These are phyloP conservation scores for Cladosporium phlei DNA, from an alignment of 2,329 filamentous ascomycete genomes.

Conservation along the genomic window DNA sequence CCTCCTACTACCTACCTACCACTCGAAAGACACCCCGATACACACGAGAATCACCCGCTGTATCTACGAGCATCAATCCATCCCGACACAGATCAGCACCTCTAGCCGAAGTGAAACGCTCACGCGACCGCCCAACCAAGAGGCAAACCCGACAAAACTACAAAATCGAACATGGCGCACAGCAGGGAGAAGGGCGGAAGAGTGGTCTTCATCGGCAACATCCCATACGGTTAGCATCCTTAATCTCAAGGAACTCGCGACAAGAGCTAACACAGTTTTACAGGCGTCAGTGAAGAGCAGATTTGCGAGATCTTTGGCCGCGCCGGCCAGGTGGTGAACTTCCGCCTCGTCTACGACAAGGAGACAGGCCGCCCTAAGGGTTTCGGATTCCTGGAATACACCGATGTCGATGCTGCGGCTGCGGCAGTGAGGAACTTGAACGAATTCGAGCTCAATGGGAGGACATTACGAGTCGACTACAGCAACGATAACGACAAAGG, in stretches of 20 bases:
- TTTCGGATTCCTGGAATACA: constrained; percentile 94
- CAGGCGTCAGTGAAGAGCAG: constrained; percentile 91
- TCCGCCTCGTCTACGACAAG: constrained; percentile 89
- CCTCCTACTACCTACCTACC: no score
- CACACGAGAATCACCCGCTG: no score
- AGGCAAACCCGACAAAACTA: neutral
- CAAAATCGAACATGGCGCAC: constrained; percentile 1
- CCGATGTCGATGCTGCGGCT: constrained; percentile 84
- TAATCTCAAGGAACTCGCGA: neutral
- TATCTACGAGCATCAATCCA: no score
- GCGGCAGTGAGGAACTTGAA: constrained; percentile 94
- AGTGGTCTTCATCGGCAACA: constrained; percentile 81
- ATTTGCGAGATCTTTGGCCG: constrained; percentile 90
- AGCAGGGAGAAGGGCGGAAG: constrained; percentile 64
- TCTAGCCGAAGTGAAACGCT: neutral
- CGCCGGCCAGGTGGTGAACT: constrained; percentile 84
- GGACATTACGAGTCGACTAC: constrained; percentile 92
- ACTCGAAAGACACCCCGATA: no score
- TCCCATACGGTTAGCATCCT: constrained; percentile 63
- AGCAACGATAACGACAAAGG: constrained; percentile 73
- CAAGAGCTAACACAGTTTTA: constrained; percentile 15
- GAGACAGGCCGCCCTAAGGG: constrained; percentile 93
- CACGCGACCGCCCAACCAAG: neutral
- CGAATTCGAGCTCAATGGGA: constrained; percentile 89
- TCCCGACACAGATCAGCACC: no score